phyloP scores from a whole-genome alignment of 345 rosid species.

The Isatis tinctoria region DNA sequence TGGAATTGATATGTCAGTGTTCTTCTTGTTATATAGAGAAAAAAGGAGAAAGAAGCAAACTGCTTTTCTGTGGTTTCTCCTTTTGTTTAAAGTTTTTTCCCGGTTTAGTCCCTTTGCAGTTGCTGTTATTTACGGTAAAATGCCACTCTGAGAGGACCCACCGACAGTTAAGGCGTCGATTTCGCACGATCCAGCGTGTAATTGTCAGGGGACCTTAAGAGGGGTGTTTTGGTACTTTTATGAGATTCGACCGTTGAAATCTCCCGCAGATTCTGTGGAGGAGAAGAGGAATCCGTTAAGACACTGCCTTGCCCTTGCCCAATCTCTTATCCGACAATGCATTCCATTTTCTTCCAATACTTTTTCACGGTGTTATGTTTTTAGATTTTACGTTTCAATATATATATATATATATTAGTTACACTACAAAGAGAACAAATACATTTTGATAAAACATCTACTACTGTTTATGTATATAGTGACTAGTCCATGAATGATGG shows the following conservation, averaged over 20 bases:
- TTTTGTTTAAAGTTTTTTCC: not conserved
- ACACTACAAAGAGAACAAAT: not conserved
- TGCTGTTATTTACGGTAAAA: conserved; percentile 37
- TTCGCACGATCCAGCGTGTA: conserved; percentile 40
- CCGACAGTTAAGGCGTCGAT: conserved; percentile 81
- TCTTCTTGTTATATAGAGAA: conserved; percentile 23
- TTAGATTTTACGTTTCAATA: not conserved
- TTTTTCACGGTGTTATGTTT: not conserved
- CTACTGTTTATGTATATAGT: not conserved
- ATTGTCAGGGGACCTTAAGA: conserved; percentile 22
- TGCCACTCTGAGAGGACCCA: conserved; percentile 45
- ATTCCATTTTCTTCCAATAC: not conserved
- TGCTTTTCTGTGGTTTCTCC: conserved; percentile 27
- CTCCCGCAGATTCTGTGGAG: conserved; percentile 26
- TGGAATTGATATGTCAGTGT: conserved; percentile 15
- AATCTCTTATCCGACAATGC: not conserved
- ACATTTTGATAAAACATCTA: not conserved
- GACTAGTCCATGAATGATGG: not conserved
- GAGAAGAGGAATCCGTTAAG: conserved; percentile 30
- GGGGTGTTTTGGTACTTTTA: conserved; percentile 32
- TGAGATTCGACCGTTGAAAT: conserved; percentile 27
- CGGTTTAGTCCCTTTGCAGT: conserved; percentile 14
- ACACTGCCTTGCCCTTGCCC: conserved; percentile 1
- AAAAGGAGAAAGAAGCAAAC: not conserved
- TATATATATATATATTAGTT: not conserved